A percentile compares a stretch with the other conserved stretches of the same genome.
Conservation (phyloP, 2,329 filamentous ascomycete genomes). For the Epichloe gansuensis region DNA sequence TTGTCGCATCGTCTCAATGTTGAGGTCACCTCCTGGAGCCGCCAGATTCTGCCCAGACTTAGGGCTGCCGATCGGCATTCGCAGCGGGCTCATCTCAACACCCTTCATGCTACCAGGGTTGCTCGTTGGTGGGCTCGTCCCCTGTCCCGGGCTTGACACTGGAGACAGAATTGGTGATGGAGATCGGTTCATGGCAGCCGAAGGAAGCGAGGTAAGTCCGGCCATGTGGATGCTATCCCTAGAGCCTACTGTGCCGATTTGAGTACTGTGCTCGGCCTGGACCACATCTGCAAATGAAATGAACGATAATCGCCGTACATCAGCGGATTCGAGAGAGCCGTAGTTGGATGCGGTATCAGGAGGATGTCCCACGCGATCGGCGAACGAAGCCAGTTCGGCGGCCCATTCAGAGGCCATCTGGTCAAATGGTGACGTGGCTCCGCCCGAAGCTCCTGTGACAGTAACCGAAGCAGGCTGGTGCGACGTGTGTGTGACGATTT, state of each 20-base stretch:
- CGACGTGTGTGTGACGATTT: conserved; percentile 78
- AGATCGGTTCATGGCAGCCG: conserved; percentile 48
- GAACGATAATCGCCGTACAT: conserved; percentile 78
- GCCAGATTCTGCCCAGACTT: conserved; percentile 38
- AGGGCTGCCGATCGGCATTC: conserved; percentile 52
- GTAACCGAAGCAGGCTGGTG: conserved; percentile 68
- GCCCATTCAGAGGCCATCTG: conserved; percentile 38
- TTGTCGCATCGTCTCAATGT: conserved; percentile 89
- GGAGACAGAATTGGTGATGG: conserved; percentile 73
- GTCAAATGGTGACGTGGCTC: conserved; percentile 22
- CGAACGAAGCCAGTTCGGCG: conserved; percentile 45
- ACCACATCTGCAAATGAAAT: conserved; percentile 96
- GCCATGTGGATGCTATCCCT: conserved; percentile 60
- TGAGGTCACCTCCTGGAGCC: conserved; percentile 50
- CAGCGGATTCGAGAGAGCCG: conserved; percentile 59
- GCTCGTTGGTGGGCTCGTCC: conserved; percentile 64
- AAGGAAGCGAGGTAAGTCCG: conserved; percentile 50
- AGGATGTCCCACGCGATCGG: conserved; percentile 28
- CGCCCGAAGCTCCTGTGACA: conserved; percentile 39
- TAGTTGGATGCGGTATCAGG: conserved; percentile 63
- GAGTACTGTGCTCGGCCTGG: conserved; percentile 63
- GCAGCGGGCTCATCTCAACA: conserved; percentile 54
- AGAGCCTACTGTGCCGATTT: conserved; percentile 36
- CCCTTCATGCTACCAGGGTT: conserved; percentile 64
- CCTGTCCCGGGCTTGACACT: conserved; percentile 55